These are phyloP conservation scores for Excoecaria cochinchinensis DNA, from an alignment of 345 rosid genomes.

Conservation along the genomic window DNA sequence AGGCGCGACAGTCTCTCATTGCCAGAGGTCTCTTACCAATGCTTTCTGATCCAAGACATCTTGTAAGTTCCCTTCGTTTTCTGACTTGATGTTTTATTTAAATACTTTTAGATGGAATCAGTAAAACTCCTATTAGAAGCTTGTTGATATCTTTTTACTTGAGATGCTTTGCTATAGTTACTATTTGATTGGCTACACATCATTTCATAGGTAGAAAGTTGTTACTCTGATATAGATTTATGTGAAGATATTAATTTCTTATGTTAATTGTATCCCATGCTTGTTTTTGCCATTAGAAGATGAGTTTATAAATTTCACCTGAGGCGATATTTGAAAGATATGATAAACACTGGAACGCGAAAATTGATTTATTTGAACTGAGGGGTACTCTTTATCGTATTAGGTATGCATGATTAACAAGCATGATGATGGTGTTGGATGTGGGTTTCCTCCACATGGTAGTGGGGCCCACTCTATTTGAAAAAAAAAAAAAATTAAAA, in stretches of 20 bases:
- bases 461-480: no score
- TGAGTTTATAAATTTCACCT: not conserved
- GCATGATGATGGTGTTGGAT: no score
- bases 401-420: slow-evolving; percentile 52
- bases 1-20: slow-evolving; percentile 87
- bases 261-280: not conserved
- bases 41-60: slow-evolving; percentile 91
- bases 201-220: no score
- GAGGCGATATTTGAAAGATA: slow-evolving; percentile 62
- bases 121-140: no score
- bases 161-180: no score
- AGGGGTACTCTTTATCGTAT: slow-evolving; percentile 60
- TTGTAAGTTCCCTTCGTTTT: slow-evolving; percentile 42
- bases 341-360: slow-evolving; percentile 65
- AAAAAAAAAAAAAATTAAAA: no score
- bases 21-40: slow-evolving; percentile 91
- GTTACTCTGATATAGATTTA: no score
- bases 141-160: no score
- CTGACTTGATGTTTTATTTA: not conserved
- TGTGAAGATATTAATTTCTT: no score
- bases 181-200: no score
- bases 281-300: not conserved
- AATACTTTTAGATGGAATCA: no score
- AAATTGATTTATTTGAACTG: slow-evolving; percentile 50
- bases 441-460: no score